phyloP scores from a whole-genome alignment of 192 early-diverging fungal genomes.

The Coemansia sp. region DNA sequence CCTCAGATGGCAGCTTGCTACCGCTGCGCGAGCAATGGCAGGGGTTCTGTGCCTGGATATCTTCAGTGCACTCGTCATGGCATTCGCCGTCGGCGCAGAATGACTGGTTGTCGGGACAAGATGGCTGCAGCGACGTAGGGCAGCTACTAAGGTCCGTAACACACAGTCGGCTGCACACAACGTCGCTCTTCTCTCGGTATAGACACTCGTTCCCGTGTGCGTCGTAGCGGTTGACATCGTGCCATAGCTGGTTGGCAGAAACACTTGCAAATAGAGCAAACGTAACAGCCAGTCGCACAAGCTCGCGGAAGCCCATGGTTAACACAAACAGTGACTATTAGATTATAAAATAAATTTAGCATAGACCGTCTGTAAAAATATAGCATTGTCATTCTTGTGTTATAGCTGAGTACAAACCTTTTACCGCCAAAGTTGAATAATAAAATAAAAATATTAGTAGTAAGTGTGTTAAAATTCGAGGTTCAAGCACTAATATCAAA shows the following conservation, averaged over 20 bases:
- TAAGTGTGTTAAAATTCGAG: too few species aligned
- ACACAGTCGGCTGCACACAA: slow-evolving; percentile 53
- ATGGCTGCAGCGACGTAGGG: slow-evolving; percentile 30
- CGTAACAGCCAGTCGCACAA: neutral
- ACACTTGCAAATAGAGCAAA: neutral
- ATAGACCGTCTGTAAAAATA: neutral
- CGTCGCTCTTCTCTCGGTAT: slow-evolving; percentile 23
- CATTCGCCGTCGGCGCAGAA: slow-evolving; percentile 59
- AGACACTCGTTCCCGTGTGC: slow-evolving; percentile 55
- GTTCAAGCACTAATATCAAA: too few species aligned
- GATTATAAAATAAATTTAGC: neutral
- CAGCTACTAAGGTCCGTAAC: slow-evolving; percentile 31
- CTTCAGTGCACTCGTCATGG: neutral
- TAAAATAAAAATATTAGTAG: too few species aligned
- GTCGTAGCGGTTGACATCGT: slow-evolving; percentile 55
- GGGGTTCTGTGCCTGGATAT: neutral
- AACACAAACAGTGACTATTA: neutral
- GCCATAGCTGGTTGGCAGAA: slow-evolving; percentile 29
- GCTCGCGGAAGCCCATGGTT: neutral
- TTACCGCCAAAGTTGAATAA: too few species aligned
- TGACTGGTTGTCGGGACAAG: slow-evolving; percentile 32
- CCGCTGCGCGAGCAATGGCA: neutral
- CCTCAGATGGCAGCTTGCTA: neutral
- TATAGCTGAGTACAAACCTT: too few species aligned
- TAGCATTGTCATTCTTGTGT: too few species aligned